Conservation (phyloP, 257 asterid genomes). For the Cordia subcordata region DNA sequence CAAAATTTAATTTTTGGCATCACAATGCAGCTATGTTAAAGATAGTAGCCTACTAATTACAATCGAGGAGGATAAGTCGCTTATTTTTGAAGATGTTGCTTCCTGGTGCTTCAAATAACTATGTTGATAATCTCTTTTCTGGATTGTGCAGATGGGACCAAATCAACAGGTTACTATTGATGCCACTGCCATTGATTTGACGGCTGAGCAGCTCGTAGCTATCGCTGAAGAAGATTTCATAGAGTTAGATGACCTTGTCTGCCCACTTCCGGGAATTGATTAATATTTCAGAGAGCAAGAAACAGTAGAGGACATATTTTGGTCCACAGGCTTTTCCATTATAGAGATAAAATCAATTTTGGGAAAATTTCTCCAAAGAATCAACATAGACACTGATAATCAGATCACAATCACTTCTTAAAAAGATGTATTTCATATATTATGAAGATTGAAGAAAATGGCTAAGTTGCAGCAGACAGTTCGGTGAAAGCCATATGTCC, state of each 20-base stretch:
- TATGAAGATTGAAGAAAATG: background rate
- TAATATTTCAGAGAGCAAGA: slow-evolving; percentile 1
- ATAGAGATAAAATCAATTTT: too few relatives aligned
- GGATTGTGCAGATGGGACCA: background rate
- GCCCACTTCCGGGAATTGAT: slow-evolving; percentile 27
- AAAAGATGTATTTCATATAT: background rate
- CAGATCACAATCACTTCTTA: background rate
- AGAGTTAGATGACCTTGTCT: slow-evolving; percentile 37
- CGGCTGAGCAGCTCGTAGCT: slow-evolving; percentile 20
- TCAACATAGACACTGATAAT: background rate
- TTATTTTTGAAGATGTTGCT: background rate
- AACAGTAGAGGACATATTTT: background rate
- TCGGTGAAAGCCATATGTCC: background rate
- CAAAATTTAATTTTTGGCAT: too few relatives aligned
- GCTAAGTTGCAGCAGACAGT: background rate
- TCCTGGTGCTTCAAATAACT: background rate
- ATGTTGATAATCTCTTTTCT: background rate
- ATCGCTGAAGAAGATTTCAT: slow-evolving; percentile 31
- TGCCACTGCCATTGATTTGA: slow-evolving; percentile 1
- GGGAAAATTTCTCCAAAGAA: background rate
- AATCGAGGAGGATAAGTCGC: background rate
- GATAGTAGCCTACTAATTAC: background rate
- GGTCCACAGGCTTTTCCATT: too few relatives aligned
- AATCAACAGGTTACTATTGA: background rate
- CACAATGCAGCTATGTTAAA: too few relatives aligned